Evolutionary conservation across 2,329 filamentous ascomycete species (phyloP), one percentile per base, ranked within the genome.

Genomic region (Xylariaceae sp.): DNA sequence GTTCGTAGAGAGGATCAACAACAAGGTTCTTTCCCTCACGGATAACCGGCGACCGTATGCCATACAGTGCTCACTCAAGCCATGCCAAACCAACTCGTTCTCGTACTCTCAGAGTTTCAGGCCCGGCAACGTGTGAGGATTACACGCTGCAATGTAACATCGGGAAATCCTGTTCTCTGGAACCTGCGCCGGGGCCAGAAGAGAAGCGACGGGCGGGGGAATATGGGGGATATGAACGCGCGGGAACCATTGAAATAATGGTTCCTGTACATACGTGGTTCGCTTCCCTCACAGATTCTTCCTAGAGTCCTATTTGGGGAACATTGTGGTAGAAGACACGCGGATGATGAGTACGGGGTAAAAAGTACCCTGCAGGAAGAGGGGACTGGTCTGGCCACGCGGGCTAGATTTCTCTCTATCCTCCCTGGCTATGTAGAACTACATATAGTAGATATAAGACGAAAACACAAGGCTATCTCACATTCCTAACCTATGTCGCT

Each of bases 361-460:
- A 51, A 53, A 57, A 55, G 53, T 57, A 57, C 56, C 58, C 43
- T 57, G 57, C 57, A 60, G 46, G n/a, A 16, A 47, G 15, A 24
- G 30, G 21, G 33, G 48, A 27, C 16, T 33, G 40, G 21, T 43
- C 41, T 48, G 13, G 36, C 30, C 48, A 42, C 4, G 23, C 27
- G 33, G 16, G 26, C 24, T 32, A 3, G 11, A 27, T n/a, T 41
- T 45, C 21, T 54, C 48, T n/a, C 46, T 44, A 16, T 20, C 23
- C 37, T 29, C n/a, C 16, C 30, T 23, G 33, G 30, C 3, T 21
- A 18, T 27, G 20, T 33, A 29, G 4, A 29, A n/a, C n/a, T n/a
- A n/a, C n/a, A n/a, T n/a, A n/a, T n/a, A n/a, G n/a, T n/a, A n/a
- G n/a, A n/a, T n/a, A n/a, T n/a, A n/a, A n/a, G n/a, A n/a, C n/a